Base-by-base conservation (phyloP, 192 early-diverging fungal species). In the Backusella circina region DNA sequence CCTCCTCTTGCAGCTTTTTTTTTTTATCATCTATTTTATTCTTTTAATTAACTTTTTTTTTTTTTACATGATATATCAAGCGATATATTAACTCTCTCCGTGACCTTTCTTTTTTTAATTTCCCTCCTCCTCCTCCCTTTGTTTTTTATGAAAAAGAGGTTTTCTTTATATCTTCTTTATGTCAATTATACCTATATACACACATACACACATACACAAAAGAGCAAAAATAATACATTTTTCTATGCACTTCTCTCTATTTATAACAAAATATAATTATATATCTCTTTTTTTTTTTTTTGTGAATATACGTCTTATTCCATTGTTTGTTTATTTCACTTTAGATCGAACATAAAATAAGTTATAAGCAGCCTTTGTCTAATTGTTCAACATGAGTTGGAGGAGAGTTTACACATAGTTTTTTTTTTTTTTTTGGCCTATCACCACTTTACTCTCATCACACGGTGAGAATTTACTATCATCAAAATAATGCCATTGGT, bases 401-500 rank as follows among this genome's bases (percentile, higher is more conserved):
- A n/a, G n/a, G n/a, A 86, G 65, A 28, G 61, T 31, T 36, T 50
- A 65, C 32, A 32, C 64, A 38, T n/a, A n/a, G n/a, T n/a, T n/a
- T n/a, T n/a, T n/a, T n/a, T n/a, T n/a, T n/a, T n/a, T n/a, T n/a
- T n/a, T n/a, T n/a, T n/a, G n/a, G 74, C 74, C 77, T 85, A 90
- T 88, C 85, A 79, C 80, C 12, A 90, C 88, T 64, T 85, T 84
- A 35, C 65, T 78, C 78, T 88, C 83, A 75, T 86, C 85, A 41
- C 82, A 88, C 5, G 83, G 83, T 8, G 88, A 86, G 35, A 91
- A 89, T 28, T 89, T 82, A 13, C 92, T 91, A 78, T 95, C 94
- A 80, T 97, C 93, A 86, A 96, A 96, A 66, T 91, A 84, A 72
- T 90, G 90, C 95, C 95, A 97, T 78, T 92, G 84, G 4, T 80